Percentiles rank a stretch among this genome's conserved stretches.
These are phyloP conservation scores for Trichoderma hamatum DNA, from an alignment of 2,329 filamentous ascomycete species.

Conservation along the genomic window DNA sequence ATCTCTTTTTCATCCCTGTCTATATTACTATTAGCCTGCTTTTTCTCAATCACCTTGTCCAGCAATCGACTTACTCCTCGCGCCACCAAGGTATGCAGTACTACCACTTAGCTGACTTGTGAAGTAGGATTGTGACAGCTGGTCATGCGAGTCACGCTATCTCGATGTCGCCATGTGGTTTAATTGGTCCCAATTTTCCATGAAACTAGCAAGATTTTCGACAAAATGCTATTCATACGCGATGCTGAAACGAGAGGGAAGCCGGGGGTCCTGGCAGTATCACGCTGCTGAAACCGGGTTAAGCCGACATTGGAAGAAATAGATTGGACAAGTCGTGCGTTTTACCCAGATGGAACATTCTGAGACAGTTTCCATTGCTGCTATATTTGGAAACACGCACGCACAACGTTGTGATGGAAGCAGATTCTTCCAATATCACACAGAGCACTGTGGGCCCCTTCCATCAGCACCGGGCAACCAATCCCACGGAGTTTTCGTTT, in stretches of 20 bases:
- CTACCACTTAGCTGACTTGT: neutral
- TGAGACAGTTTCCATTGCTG: slow-evolving; percentile 27
- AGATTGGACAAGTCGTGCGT: neutral
- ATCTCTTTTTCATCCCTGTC: slow-evolving; percentile 2
- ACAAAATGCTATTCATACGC: slow-evolving; percentile 2
- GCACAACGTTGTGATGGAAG: slow-evolving; percentile 10
- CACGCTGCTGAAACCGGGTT: slow-evolving; percentile 26
- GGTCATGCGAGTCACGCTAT: slow-evolving; percentile 27
- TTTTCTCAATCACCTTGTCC: slow-evolving; percentile 2
- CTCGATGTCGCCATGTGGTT: slow-evolving; percentile 13
- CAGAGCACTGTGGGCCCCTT: slow-evolving; percentile 17
- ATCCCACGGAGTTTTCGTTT: slow-evolving; percentile 10
- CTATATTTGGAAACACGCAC: slow-evolving; percentile 26
- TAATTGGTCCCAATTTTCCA: slow-evolving; percentile 23
- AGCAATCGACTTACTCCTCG: slow-evolving; percentile 11
- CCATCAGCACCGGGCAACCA: slow-evolving; percentile 21
- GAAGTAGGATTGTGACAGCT: slow-evolving; percentile 26
- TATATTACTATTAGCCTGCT: slow-evolving; percentile 15
- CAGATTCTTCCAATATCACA: slow-evolving; percentile 16
- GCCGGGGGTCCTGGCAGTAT: slow-evolving; percentile 19
- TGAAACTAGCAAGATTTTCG: slow-evolving; percentile 20
- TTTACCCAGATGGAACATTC: slow-evolving; percentile 23
- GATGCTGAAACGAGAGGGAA: slow-evolving; percentile 22
- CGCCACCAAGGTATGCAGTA: neutral
- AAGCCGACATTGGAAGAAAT: slow-evolving; percentile 23